A percentile compares a stretch with the other conserved stretches of the same genome.
Conservation (phyloP, 495 filamentous ascomycete genomes). For the Aspergillus cavernicola region DNA sequence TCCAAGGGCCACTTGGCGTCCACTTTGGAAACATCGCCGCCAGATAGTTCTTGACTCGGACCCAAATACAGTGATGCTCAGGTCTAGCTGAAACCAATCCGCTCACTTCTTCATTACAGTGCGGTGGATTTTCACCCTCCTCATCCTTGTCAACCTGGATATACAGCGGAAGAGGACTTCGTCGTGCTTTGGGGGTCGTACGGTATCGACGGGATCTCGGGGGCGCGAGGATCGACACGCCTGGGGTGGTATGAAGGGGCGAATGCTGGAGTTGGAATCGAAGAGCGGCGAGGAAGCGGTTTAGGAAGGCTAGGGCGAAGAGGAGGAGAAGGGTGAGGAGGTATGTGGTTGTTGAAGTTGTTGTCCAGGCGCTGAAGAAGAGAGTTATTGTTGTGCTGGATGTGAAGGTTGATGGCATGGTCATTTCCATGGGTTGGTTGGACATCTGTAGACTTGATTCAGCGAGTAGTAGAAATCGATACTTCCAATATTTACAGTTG, state of each 20-base stretch:
- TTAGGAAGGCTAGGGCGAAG: conserved; percentile 18
- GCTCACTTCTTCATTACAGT: no score
- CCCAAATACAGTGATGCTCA: no score
- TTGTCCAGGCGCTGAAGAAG: conserved; percentile 22
- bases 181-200: conserved; percentile 6
- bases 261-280: conserved; percentile 19
- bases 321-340: conserved; percentile 13
- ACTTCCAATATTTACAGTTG: no score
- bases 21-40: background rate
- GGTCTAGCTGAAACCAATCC: no score
- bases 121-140: no score
- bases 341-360: conserved; percentile 15
- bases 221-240: background rate
- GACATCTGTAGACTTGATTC: no score
- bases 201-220: background rate
- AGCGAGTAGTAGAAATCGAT: no score
- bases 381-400: conserved; percentile 14
- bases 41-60: background rate
- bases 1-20: conserved; percentile 13
- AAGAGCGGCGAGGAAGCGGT: conserved; percentile 20
- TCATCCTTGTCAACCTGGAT: conserved; percentile 2
- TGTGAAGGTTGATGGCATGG: conserved; percentile 16
- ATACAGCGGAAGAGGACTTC: conserved; percentile 16
- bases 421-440: conserved; percentile 2
- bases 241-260: background rate